These are phyloP conservation scores for Sarocladium brachiariae DNA, from an alignment of 2,329 filamentous ascomycete species.

Conservation along the genomic window DNA sequence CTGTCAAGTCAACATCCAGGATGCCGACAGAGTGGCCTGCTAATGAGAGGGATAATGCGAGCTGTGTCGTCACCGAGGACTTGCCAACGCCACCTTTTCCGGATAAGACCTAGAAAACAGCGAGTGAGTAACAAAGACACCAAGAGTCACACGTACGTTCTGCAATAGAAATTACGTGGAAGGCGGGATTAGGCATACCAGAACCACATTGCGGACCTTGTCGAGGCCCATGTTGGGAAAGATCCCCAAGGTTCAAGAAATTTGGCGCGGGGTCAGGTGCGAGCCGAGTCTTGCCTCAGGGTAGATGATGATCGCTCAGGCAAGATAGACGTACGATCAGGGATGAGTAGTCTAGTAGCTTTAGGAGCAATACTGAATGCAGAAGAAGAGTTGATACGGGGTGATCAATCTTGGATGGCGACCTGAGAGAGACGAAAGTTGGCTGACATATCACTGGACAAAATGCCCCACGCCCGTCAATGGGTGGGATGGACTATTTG, in stretches of 20 bases:
- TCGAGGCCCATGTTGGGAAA: conserved; percentile 29
- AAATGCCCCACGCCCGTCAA: conserved; percentile 8
- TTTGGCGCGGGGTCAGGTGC: conserved; percentile 1
- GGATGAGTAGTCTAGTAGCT: too few species aligned
- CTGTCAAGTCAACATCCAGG: conserved; percentile 92
- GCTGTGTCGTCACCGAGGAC: conserved; percentile 93
- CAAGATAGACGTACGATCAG: too few species aligned
- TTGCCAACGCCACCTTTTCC: conserved; percentile 98
- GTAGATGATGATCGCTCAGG: too few species aligned
- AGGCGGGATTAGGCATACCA: conserved; percentile 42
- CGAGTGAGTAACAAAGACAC: conserved; percentile 1
- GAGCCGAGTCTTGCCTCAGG: neutral
- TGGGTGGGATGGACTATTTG: neutral
- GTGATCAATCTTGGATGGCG: neutral
- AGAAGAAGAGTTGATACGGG: neutral
- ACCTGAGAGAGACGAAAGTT: neutral
- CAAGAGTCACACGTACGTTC: neutral
- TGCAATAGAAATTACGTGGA: neutral
- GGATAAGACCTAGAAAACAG: conserved; percentile 59
- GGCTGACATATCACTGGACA: conserved; percentile 5
- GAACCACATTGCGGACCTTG: conserved; percentile 69
- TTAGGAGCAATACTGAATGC: too few species aligned
- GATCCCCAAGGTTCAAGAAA: neutral
- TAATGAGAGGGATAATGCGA: conserved; percentile 81
- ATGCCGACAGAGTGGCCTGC: conserved; percentile 87